Evolutionary conservation across 2,329 filamentous ascomycete genomes (phyloP).

Genomic region (Botrytis fragariae): DNA sequence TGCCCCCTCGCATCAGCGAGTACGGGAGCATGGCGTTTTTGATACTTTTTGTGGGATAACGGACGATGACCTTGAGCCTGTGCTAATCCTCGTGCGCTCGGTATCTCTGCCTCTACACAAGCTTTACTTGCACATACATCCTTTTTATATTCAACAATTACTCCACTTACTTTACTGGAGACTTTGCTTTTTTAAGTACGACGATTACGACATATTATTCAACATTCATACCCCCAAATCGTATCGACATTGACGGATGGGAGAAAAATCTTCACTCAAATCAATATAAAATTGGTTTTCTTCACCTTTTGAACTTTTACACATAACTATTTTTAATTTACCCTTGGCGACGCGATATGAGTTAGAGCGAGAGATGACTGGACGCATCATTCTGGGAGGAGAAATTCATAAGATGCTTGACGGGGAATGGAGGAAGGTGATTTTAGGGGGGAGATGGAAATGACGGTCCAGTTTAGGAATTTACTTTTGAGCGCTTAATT

Average conservation of each 20-base stretch:
- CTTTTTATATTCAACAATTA: constrained; percentile 24
- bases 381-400: neutral
- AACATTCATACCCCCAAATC: constrained; percentile 12
- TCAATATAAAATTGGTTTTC: constrained; percentile 1
- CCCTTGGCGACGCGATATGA: neutral
- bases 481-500: constrained; percentile 15
- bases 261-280: constrained; percentile 8
- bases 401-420: neutral
- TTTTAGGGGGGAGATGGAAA: neutral
- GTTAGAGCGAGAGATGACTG: neutral
- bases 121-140: constrained; percentile 27
- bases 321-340: constrained; percentile 10
- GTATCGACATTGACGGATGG: neutral
- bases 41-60: constrained; percentile 24
- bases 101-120: constrained; percentile 27
- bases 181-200: neutral
- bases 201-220: constrained; percentile 10
- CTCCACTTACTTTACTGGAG: constrained; percentile 19
- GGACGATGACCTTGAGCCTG: constrained; percentile 35
- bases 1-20: constrained; percentile 24
- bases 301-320: constrained; percentile 1
- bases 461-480: neutral
- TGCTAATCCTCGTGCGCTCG: constrained; percentile 38
- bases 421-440: neutral
- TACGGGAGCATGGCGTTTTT: constrained; percentile 32